phyloP scores from a whole-genome alignment of 2,329 filamentous ascomycete genomes.

The Claviceps fusiformis region DNA sequence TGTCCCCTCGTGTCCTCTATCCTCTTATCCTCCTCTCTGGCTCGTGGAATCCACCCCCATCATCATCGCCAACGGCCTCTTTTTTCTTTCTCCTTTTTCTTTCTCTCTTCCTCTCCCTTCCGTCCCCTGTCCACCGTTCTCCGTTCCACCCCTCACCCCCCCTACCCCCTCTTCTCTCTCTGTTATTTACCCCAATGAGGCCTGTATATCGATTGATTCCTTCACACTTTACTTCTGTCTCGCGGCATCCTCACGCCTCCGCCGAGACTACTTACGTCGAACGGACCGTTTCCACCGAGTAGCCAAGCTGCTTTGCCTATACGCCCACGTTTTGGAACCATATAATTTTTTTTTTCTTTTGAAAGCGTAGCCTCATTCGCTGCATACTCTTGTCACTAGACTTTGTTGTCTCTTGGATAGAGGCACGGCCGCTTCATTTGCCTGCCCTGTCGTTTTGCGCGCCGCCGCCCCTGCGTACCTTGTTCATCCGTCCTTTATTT shows the following conservation, averaged over 20 bases:
- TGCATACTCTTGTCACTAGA: neutral
- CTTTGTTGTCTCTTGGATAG: neutral
- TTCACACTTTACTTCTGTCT: constrained; percentile 17
- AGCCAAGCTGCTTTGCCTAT: neutral
- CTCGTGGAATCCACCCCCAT: constrained; percentile 3
- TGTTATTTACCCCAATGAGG: constrained; percentile 16
- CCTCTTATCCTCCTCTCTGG: neutral
- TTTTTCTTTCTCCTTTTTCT: constrained; percentile 11
- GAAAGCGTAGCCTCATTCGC: neutral
- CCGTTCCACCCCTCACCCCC: constrained; percentile 1
- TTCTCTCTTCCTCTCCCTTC: constrained; percentile 11
- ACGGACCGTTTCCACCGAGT: constrained; percentile 2
- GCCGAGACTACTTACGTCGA: neutral
- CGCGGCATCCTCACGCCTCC: constrained; percentile 1
- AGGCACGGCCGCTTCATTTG: neutral
- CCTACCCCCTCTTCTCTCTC: constrained; percentile 5
- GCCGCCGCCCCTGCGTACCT: neutral
- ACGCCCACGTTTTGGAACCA: neutral
- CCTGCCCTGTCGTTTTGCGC: neutral
- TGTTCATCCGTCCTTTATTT: neutral
- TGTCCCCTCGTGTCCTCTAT: neutral
- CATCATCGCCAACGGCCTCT: constrained; percentile 12
- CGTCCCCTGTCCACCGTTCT: constrained; percentile 12
- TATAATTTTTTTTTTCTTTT: too few species aligned
- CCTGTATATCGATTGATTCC: constrained; percentile 25